Evolutionary conservation across 352 stramenopile genomes (phyloP).

Genomic region (Phytopythium delawarense): DNA sequence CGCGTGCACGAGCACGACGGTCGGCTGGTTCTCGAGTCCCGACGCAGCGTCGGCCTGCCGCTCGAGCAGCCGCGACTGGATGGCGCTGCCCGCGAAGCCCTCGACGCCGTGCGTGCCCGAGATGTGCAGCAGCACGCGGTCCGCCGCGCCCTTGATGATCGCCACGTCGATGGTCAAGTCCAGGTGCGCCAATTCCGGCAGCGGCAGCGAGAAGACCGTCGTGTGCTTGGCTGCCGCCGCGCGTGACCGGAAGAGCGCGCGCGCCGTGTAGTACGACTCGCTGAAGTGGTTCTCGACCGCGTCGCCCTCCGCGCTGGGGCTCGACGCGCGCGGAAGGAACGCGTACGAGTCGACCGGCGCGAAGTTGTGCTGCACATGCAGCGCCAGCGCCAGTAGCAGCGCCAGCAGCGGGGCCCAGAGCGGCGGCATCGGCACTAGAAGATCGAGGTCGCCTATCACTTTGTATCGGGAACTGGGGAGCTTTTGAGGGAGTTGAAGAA

Average conservation of each 20-base stretch:
- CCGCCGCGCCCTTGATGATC: constrained; percentile 36
- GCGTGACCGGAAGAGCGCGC: constrained; percentile 48
- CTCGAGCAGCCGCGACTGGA: constrained; percentile 55
- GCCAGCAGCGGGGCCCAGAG: constrained; percentile 7
- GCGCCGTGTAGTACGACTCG: constrained; percentile 61
- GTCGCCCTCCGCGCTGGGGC: constrained; percentile 14
- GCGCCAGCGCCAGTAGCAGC: constrained; percentile 26
- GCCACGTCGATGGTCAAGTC: constrained; percentile 70
- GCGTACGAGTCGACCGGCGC: constrained; percentile 40
- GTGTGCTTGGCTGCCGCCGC: constrained; percentile 22
- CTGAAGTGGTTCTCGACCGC: constrained; percentile 43
- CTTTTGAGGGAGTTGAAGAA: not conserved
- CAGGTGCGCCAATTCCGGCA: constrained; percentile 32
- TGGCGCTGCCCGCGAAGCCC: constrained; percentile 78
- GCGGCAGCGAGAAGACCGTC: constrained; percentile 40
- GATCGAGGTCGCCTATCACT: not conserved
- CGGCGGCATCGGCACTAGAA: not conserved
- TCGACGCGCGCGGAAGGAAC: not conserved
- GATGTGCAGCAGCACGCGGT: constrained; percentile 68
- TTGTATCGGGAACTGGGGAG: not conserved
- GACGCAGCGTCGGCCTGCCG: constrained; percentile 7
- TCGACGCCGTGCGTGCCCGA: constrained; percentile 83
- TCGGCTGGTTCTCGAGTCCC: constrained; percentile 31
- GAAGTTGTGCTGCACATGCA: constrained; percentile 49
- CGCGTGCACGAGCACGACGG: constrained; percentile 89